phyloP scores from a whole-genome alignment of 495 filamentous ascomycete genomes.

The Lasiosphaeriaceae sp. region DNA sequence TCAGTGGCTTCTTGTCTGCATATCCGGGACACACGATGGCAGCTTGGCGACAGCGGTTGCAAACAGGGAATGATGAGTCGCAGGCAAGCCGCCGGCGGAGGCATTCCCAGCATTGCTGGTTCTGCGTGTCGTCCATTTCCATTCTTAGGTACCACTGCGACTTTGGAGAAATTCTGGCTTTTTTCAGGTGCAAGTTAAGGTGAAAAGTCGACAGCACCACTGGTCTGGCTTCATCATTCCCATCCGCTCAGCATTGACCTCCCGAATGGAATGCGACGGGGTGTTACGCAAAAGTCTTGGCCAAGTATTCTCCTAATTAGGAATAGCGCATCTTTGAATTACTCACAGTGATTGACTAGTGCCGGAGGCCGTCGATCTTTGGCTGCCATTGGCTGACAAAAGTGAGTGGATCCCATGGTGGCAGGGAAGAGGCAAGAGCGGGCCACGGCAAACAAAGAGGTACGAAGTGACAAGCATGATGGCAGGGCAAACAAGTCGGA shows the following conservation, averaged over 20 bases:
- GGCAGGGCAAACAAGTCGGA: too few species aligned
- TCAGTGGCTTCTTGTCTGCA: slow-evolving; percentile 29
- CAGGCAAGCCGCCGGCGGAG: slow-evolving; percentile 34
- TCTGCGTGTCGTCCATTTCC: not conserved
- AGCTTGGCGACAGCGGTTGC: slow-evolving; percentile 23
- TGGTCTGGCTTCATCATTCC: too few species aligned
- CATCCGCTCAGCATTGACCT: too few species aligned
- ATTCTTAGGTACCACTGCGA: not conserved
- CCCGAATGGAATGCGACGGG: too few species aligned
- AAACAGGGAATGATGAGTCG: slow-evolving; percentile 28
- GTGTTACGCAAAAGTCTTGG: slow-evolving; percentile 10
- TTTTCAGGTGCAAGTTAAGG: not conserved
- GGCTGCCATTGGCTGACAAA: too few species aligned
- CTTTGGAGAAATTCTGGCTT: not conserved
- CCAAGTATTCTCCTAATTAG: slow-evolving; percentile 6
- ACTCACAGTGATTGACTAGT: too few species aligned
- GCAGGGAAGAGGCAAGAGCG: too few species aligned
- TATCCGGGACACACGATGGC: slow-evolving; percentile 34
- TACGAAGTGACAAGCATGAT: too few species aligned
- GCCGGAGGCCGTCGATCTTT: too few species aligned
- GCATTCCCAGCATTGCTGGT: slow-evolving; percentile 39
- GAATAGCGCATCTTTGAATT: not conserved
- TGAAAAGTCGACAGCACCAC: too few species aligned
- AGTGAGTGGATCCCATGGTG: too few species aligned
- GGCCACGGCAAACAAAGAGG: too few species aligned